Evolutionary conservation across 805 yeast species (phyloP).

Genomic region (Yarrowia yakushimensis): DNA sequence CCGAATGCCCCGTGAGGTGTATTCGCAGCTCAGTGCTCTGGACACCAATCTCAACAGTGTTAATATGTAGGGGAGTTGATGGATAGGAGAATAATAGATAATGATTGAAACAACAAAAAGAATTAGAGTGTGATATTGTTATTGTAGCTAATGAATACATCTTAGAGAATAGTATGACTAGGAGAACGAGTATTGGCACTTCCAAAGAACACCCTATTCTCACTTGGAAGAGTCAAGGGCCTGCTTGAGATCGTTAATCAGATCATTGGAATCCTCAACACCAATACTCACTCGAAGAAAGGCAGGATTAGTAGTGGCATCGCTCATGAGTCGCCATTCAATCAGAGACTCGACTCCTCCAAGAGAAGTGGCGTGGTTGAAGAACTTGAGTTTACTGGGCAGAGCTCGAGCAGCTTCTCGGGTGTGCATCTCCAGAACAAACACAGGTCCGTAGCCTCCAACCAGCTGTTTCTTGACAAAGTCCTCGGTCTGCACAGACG

Average conservation of each 20-base stretch:
- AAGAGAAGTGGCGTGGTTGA: conserved; percentile 87
- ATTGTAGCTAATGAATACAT: too few species aligned
- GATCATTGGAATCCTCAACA: conserved; percentile 69
- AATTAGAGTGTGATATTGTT: too few species aligned
- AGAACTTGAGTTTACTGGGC: conserved; percentile 63
- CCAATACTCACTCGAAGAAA: conserved; percentile 78
- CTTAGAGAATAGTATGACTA: too few species aligned
- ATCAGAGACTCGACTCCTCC: conserved; percentile 90
- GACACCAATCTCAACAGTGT: conserved; percentile 40
- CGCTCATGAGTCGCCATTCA: conserved; percentile 85
- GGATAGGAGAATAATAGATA: background rate
- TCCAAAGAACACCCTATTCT: too few species aligned
- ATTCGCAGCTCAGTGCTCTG: conserved; percentile 61
- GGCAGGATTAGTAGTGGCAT: conserved; percentile 51
- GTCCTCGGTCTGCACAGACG: conserved; percentile 70
- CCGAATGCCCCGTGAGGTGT: conserved; percentile 72
- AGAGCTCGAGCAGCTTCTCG: conserved; percentile 57
- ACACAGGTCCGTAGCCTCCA: conserved; percentile 65
- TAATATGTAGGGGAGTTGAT: background rate
- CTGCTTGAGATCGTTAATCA: conserved; percentile 66
- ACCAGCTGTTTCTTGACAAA: conserved; percentile 64
- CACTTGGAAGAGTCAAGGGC: conserved; percentile 43
- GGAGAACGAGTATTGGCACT: too few species aligned
- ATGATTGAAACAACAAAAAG: too few species aligned
- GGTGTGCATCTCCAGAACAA: conserved; percentile 54